Base-by-base conservation (phyloP, 345 rosid species). In the Citrus sp. region DNA sequence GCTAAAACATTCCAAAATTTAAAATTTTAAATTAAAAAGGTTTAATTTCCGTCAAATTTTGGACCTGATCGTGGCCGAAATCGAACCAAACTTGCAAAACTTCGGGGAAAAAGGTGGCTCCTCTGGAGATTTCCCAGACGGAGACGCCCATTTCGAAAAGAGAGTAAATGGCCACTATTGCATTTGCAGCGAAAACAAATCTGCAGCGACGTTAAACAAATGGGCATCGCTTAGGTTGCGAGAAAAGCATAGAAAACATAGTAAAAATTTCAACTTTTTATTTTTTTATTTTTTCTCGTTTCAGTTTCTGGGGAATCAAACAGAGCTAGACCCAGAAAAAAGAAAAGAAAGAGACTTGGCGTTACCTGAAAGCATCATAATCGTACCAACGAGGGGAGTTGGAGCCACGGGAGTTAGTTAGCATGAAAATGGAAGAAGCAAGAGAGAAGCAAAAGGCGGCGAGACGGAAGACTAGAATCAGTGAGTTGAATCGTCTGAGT, bases 11-110 rank as follows among this genome's bases (percentile, higher is more conserved):
- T 14, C 42, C 42, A 62, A 6, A 8, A 25, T 16, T 10, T 6
- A 56, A 12, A 35, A 62, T 27, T 21, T 6, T 27, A 9, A 18
- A 12, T 42, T 18, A 7, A 30, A 71, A 21, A 14, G 18, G 16
- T 46, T 46, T 12, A 46, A 13, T 13, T 46, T 13, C 7, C 16
- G 10, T 18, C 58, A 12, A 40, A 7, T 19, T 61, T 63, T 4
- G 3, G 22, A 94, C 98, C 99, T 95, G 99, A 81, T 95, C 99
- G 77, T 95, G 99, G n/a, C 98, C 91, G 82, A 93, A 95, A 71
- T 95, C 99, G 96, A 95, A 95, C 99, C 98, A 95, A 72, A 95
- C 94, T 64, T 95, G 99, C 27, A 92, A 68, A 49, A 89, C 75
- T 84, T 95, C 97, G 19, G 99, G 99, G 85, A 93, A 87, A 75